Base-by-base conservation (phyloP, 192 early-diverging fungal genomes). In the Rhizophlyctis rosea region DNA sequence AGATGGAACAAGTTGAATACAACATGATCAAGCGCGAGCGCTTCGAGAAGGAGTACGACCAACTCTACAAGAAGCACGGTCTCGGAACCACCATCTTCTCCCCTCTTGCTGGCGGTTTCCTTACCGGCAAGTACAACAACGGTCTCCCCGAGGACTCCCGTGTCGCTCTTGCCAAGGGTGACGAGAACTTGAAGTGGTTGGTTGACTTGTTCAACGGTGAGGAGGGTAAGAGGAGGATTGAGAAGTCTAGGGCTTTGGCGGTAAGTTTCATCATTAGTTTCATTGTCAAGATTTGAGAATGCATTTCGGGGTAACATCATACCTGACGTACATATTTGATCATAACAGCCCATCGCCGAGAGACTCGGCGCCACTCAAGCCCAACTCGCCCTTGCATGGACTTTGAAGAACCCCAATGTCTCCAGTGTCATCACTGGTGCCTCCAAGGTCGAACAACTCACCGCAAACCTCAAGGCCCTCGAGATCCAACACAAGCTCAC, bases 1-100 rank as follows among this genome's bases (percentile, higher is more conserved):
- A 25, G 30, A 78, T 80, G 72, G 79, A 88, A 67, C 85, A 91
- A 71, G 84, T 87, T 32, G 90, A 93, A 65, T 93, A 93, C 75
- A 92, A 92, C 71, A 87, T 91, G 86, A 80, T 92, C 56, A 80
- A 89, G 57, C 86, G 91, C 13, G 90, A 92, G 48, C 79, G 86
- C 23, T 75, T 92, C 34, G 89, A 76, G 62, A 73, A 76, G 36
- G 87, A 91, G 70, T 92, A 92, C 69, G 56, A 68, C 0, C 85
- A 88, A 21, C 57, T 94, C 47, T 90, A 80, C 80, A 72, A 80
- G 48, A 84, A 82, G 65, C 79, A 76, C 59, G 79, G 81, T 0
- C 71, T 91, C 36, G 91, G 91, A 0, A 78, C 85, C 3, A 86
- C 87, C 23, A 87, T 82, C 34, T 94, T 89, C 88, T 92, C 90